Percentiles rank a stretch among this genome's conserved stretches.
Evolutionary conservation across 2,329 filamentous ascomycete species (phyloP).

Genomic region (Aureobasidium vineae): DNA sequence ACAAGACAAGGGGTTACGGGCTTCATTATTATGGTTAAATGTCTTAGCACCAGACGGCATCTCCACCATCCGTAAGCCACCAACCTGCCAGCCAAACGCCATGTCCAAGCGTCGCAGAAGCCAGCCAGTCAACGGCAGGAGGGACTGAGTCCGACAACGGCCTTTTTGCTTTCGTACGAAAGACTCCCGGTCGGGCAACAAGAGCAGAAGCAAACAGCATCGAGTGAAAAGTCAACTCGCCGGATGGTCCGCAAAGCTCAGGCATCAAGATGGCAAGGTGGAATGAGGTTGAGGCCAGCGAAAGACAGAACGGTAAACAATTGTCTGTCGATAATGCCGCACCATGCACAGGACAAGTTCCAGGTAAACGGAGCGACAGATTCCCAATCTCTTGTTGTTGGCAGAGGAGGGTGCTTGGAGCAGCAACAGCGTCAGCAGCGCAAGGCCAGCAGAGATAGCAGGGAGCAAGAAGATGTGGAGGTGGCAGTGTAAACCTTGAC

Average conservation of each 20-base stretch:
- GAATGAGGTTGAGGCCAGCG: not conserved
- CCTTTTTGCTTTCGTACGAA: slow-evolving; percentile 25
- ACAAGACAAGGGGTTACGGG: slow-evolving; percentile 17
- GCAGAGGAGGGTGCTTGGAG: not conserved
- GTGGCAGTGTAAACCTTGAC: slow-evolving; percentile 26
- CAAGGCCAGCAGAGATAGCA: not conserved
- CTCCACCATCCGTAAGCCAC: slow-evolving; percentile 25
- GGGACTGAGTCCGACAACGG: slow-evolving; percentile 8
- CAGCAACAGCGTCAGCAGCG: not conserved
- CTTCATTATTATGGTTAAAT: slow-evolving; percentile 26
- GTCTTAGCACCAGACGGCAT: slow-evolving; percentile 16
- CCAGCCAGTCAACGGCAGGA: slow-evolving; percentile 20
- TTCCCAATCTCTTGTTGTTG: slow-evolving; percentile 1
- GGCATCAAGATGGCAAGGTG: not conserved
- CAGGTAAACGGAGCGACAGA: slow-evolving; percentile 17
- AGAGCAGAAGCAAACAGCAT: not conserved
- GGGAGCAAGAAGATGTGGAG: slow-evolving; percentile 1
- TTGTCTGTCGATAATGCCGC: not conserved
- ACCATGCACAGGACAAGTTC: slow-evolving; percentile 14
- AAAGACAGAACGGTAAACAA: not conserved
- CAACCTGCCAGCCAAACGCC: slow-evolving; percentile 24
- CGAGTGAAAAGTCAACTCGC: slow-evolving; percentile 16
- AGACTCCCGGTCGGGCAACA: not conserved
- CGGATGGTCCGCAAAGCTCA: not conserved
- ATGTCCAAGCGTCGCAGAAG: slow-evolving; percentile 15